phyloP scores from a whole-genome alignment of 345 rosid genomes.

The Kernera saxatilis region DNA sequence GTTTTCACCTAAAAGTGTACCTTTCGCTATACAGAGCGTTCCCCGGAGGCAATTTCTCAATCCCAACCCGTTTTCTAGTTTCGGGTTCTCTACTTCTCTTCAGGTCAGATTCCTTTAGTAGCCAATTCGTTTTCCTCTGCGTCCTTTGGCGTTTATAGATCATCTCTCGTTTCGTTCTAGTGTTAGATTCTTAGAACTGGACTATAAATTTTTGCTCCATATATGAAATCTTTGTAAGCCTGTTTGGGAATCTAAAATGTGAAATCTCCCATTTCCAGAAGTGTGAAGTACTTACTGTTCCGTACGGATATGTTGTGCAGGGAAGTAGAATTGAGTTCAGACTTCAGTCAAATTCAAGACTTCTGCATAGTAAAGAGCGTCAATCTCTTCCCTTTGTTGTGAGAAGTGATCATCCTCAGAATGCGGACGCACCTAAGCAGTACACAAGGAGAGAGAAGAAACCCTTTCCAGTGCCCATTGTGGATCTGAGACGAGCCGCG shows the following conservation, averaged over 20 bases:
- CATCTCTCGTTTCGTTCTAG: background rate
- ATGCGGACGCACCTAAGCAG: conserved; percentile 70
- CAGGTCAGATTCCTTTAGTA: conserved; percentile 35
- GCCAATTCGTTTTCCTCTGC: background rate
- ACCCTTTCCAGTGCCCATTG: conserved; percentile 75
- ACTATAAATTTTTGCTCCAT: background rate
- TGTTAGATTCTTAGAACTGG: background rate
- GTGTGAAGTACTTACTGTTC: background rate
- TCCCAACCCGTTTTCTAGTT: conserved; percentile 20
- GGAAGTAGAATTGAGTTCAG: conserved; percentile 26
- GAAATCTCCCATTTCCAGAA: background rate
- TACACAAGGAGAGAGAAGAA: conserved; percentile 80
- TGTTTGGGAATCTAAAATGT: background rate
- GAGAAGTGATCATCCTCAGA: conserved; percentile 66
- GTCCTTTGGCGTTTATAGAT: background rate
- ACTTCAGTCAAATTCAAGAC: conserved; percentile 25
- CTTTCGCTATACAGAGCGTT: conserved; percentile 27
- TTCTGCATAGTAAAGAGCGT: conserved; percentile 30
- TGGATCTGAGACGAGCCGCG: conserved; percentile 87
- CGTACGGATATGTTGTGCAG: conserved; percentile 36
- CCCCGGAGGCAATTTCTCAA: conserved; percentile 21
- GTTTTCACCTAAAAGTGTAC: conserved; percentile 17
- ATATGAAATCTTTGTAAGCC: background rate
- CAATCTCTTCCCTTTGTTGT: conserved; percentile 31
- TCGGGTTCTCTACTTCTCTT: conserved; percentile 41